Base-by-base conservation (phyloP, 306 rosid genomes). In the Cucumis hystrix region DNA sequence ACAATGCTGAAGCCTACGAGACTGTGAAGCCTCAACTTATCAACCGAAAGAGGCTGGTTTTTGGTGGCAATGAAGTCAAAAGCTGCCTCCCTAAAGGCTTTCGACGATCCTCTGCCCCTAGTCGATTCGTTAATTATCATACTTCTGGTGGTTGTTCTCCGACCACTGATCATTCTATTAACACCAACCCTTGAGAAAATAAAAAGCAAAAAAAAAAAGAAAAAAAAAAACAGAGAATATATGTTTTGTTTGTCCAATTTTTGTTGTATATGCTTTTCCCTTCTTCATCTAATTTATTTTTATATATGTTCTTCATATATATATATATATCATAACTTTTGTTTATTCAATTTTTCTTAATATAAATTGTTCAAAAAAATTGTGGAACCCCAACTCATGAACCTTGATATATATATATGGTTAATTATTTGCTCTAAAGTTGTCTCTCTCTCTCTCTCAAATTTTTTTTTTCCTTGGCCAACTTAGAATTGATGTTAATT, bases 41-140 rank as follows among this genome's bases (percentile, higher is more conserved):
- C 7, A 10, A 77, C 52, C 35, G n/a, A 1, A 74, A 74, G 78
- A 74, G 65, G 60, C 71, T 21, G 0, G 79, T 77, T 17, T 77
- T 77, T 25, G 70, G 79, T 5, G 79, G 79, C 3, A 43, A 15
- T 7, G 71, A 61, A 61, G 47, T 77, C 57, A 77, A 60, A 5
- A 45, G 56, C 45, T 77, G 79, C 79, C 68, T 77, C 8, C 79
- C 79, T 30, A 77, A 77, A 77, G 79, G 79, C 58, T 77, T 77
- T 11, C 52, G 40, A 10, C 57, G 67, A 15, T 77, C 79, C 25
- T 77, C 79, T 4, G 79, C 79, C 0, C 79, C 79, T 25, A 77
- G 79, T 60, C 56, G 72, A 41, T 77, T 58, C 10, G 79, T 60
- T 28, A 77, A 77, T 28, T 77, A 77, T 12, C 67, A 60, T 25